These are phyloP conservation scores for Clarireedia hainanense DNA, from an alignment of 2,329 filamentous ascomycete genomes.

Conservation along the genomic window DNA sequence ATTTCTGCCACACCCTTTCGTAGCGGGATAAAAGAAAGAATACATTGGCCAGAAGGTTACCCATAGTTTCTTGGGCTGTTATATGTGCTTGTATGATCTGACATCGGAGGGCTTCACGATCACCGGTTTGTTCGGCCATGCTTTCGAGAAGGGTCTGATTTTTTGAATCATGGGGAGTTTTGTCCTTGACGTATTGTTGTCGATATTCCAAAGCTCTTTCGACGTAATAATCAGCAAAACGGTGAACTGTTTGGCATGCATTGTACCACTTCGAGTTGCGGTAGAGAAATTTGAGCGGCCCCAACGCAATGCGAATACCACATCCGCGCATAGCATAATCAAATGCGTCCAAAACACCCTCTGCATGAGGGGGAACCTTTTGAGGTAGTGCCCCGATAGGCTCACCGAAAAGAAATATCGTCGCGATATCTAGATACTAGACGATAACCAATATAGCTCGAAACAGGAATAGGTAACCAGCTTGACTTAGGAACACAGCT, in stretches of 20 bases:
- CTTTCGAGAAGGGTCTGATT: neutral
- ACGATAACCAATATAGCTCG: neutral
- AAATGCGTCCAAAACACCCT: neutral
- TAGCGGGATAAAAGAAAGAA: neutral
- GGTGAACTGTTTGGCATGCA: neutral
- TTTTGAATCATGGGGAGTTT: neutral
- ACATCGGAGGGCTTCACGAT: conserved; percentile 31
- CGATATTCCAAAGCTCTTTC: neutral
- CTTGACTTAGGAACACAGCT: neutral
- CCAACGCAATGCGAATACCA: neutral
- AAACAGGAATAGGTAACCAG: too few species aligned
- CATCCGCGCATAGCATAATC: neutral
- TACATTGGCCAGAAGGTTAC: conserved; percentile 25
- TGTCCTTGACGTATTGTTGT: neutral
- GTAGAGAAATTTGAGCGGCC: neutral
- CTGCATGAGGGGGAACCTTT: neutral
- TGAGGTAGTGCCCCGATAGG: conserved; percentile 32
- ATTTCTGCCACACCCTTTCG: neutral
- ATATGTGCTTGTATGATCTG: conserved; percentile 29
- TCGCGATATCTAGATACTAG: neutral
- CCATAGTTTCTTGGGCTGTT: conserved; percentile 35
- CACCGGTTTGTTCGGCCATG: conserved; percentile 26
- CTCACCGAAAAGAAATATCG: conserved; percentile 43
- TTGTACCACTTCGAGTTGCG: neutral
- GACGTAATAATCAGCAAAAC: neutral